These are phyloP conservation scores for Chlorella sp. DNA, from an alignment of 139 green algal species.

Conservation along the genomic window DNA sequence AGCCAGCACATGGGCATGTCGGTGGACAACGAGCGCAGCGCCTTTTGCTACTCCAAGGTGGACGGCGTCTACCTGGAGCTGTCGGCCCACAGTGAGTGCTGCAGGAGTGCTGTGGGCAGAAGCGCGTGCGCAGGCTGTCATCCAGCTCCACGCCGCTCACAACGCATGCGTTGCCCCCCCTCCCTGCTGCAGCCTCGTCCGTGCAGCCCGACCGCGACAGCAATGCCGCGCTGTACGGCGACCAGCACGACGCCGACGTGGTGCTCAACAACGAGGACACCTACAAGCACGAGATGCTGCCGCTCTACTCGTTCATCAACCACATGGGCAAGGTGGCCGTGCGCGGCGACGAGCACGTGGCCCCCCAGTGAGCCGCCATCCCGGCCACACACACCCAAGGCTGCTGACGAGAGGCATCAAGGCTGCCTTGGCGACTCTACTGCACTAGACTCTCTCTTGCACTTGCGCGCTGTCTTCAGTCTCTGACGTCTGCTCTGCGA, in stretches of 20 bases:
- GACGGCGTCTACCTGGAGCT: constrained; percentile 4
- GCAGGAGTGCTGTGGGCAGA: neutral
- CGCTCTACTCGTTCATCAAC: neutral
- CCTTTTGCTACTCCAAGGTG: constrained; percentile 4
- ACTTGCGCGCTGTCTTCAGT: no score
- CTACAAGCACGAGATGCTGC: neutral
- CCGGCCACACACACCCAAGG: no score
- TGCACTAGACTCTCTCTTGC: no score
- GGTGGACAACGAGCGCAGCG: neutral
- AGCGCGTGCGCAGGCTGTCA: neutral
- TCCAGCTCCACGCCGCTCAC: no score
- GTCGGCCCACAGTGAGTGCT: neutral
- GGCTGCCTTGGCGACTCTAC: no score
- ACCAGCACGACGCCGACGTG: neutral
- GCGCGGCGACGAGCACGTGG: no score
- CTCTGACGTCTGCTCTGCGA: no score
- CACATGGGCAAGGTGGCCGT: neutral
- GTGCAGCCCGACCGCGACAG: neutral
- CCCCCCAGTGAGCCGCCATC: no score
- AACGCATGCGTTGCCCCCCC: neutral
- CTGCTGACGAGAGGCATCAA: no score
- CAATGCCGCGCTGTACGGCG: neutral
- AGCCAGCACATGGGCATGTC: neutral
- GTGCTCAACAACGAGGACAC: neutral
- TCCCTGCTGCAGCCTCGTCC: neutral